Conservation (phyloP, 2,329 filamentous ascomycete genomes). For the Hypoxylon sp. region DNA sequence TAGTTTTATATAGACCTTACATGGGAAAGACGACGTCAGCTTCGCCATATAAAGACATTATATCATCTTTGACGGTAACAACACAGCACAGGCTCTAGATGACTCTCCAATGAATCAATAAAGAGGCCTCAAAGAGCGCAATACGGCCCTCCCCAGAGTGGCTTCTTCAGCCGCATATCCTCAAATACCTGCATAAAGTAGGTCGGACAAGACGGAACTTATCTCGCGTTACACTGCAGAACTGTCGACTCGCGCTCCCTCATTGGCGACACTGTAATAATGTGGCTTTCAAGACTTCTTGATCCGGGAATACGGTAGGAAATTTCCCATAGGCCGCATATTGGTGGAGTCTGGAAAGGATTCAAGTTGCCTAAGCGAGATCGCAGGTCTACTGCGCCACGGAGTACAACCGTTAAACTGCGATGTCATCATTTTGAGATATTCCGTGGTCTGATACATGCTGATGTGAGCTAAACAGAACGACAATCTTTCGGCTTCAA, state of each 20-base stretch:
- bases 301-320: neutral
- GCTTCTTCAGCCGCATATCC: constrained; percentile 10
- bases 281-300: neutral
- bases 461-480: constrained; percentile 17
- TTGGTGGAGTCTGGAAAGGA: neutral
- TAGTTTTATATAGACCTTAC: neutral
- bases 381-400: constrained; percentile 6
- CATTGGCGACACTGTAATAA: neutral
- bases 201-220: constrained; percentile 5
- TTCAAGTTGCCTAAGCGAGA: neutral
- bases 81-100: neutral
- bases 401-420: neutral
- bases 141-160: neutral
- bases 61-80: neutral
- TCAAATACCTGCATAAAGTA: neutral
- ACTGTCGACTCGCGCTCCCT: neutral
- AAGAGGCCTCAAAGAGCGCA: neutral
- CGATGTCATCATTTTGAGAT: constrained; percentile 8
- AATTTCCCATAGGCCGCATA: neutral
- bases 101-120: neutral
- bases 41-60: neutral
- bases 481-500: neutral
- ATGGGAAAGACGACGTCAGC: neutral
- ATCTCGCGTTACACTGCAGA: constrained; percentile 8
- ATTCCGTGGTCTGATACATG: constrained; percentile 11